Conservation (phyloP, 164 flowering plant genomes). For the Vitis vinifera region ASM3070453v1 NC_081820.1:18374001-18374500, state of each 20-base stretch:
- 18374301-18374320: no score
- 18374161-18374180: slow-evolving; percentile 27
- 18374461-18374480: slow-evolving; percentile 30
- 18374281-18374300: no score
- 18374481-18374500: slow-evolving; percentile 34
- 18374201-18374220: slow-evolving; percentile 13
- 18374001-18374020: no score
- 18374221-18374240: slow-evolving; percentile 16
- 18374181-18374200: slow-evolving; percentile 27
- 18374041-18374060: no score
- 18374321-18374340: no score
- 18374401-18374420: slow-evolving; percentile 31
- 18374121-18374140: no score
- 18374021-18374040: no score
- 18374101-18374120: no score
- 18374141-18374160: no score
- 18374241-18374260: not conserved
- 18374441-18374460: slow-evolving; percentile 41
- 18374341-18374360: slow-evolving; percentile 9
- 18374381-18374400: slow-evolving; percentile 17
- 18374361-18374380: slow-evolving; percentile 33
- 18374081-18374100: no score
- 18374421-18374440: slow-evolving; percentile 33
- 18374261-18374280: no score
- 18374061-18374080: no score